Percentiles rank a stretch among this genome's conserved stretches.
Evolutionary conservation across 371 early-diverging fungal genomes (phyloP).

Genomic region (Pancytospora philotis): DNA sequence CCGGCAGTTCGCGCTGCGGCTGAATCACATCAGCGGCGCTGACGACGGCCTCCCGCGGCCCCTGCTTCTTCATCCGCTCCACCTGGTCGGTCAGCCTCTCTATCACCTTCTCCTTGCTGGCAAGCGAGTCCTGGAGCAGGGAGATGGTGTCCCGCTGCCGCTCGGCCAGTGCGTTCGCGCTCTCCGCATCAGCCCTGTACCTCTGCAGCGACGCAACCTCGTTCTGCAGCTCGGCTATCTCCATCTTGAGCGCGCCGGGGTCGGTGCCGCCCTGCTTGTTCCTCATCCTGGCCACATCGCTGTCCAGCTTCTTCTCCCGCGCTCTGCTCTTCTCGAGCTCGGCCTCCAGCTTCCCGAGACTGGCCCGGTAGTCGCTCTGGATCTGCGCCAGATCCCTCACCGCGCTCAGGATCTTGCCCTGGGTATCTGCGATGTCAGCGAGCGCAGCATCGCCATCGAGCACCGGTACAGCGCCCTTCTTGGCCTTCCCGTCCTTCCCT

Average conservation of each 20-base stretch:
- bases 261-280: neutral
- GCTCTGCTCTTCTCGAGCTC: constrained; percentile 2
- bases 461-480: too few relatives aligned
- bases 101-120: constrained; percentile 13
- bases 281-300: neutral
- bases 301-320: neutral
- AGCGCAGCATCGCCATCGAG: neutral
- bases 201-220: neutral
- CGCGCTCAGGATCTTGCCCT: neutral
- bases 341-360: neutral
- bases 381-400: neutral
- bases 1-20: neutral
- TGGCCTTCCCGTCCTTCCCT: neutral
- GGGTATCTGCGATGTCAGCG: neutral
- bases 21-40: constrained; percentile 2
- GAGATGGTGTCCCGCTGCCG: constrained; percentile 19
- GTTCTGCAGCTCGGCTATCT: neutral
- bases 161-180: neutral
- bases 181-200: neutral
- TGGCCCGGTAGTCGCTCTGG: neutral
- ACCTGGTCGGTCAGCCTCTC: constrained; percentile 3
- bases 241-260: neutral
- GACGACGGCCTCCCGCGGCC: neutral
- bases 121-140: constrained; percentile 3
- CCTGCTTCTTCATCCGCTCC: neutral